Evolutionary conservation across 2,329 filamentous ascomycete species (phyloP).

Genomic region (Fusarium musae): DNA sequence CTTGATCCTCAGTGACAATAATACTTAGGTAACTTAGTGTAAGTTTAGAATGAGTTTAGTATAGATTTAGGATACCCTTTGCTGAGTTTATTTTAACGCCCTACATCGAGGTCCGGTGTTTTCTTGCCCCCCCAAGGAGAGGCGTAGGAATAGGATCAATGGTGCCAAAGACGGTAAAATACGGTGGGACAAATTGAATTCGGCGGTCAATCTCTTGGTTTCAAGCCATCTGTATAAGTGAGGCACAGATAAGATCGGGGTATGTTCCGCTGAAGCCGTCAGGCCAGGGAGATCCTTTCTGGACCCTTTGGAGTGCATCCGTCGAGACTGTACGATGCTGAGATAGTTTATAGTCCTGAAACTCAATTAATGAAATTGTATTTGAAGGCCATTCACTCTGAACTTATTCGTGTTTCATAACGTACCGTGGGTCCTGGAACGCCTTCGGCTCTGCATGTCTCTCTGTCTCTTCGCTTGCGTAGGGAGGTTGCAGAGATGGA

Average conservation of each 20-base stretch:
- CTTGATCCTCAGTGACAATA: too few species aligned
- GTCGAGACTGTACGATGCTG: background rate
- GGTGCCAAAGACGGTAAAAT: constrained; percentile 1
- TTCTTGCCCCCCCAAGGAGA: background rate
- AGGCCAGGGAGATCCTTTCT: background rate
- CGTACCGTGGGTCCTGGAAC: background rate
- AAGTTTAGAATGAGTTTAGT: too few species aligned
- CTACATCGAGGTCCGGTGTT: too few species aligned
- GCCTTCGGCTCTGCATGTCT: background rate
- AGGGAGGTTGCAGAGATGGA: background rate
- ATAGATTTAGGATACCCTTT: too few species aligned
- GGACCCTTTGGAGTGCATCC: background rate
- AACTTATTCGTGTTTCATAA: background rate
- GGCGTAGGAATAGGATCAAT: background rate
- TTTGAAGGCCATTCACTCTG: background rate
- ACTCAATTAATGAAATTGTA: background rate
- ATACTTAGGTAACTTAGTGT: too few species aligned
- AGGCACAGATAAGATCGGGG: background rate
- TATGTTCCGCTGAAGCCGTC: background rate
- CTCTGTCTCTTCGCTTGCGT: background rate
- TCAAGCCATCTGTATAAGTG: background rate
- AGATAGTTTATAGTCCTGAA: too few species aligned
- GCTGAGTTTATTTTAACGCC: too few species aligned
- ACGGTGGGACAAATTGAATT: background rate
- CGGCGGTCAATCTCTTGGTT: constrained; percentile 10